Base-by-base conservation (phyloP, 768 basidiomycete species). In the Lentinula edodes region DNA sequence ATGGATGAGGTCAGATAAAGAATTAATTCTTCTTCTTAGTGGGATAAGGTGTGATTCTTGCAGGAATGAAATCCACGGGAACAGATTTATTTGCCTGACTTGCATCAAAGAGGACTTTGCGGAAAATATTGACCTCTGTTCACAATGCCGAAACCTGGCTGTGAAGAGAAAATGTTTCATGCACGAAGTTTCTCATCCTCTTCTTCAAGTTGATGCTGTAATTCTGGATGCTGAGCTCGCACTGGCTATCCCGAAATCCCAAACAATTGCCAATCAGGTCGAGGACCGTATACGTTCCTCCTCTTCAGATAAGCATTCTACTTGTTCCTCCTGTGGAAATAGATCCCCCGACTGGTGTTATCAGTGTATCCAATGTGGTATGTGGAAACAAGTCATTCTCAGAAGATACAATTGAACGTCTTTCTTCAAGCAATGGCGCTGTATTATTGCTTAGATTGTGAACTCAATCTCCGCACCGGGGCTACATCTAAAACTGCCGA, bases 121-220 rank as follows among this genome's bases (percentile, higher is more conserved):
- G 13, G 56, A 58, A 32, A 45, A 58, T 12, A 58, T 58, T n/a
- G 45, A 58, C 18, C 39, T 58, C 9, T 58, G 56, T 46, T 58
- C 56, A 15, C 41, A 58, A 18, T 58, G 56, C 34, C 23, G 34
- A 10, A 34, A 58, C 23, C 18, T 45, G 36, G n/a, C 20, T 45
- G 42, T 58, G 18, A 43, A 43, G 13, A 20, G 56, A 8, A 46
- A 58, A 43, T 18, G 36, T n/a, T 58, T 58, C 38, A 9, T 23
- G 15, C 56, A 58, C 35, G 42, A 58, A 32, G 6, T 10, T 4
- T 58, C 56, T 45, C 56, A 58, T 58, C 13, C 42, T 23, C 56
- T 45, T 16, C 41, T 58, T 23, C 20, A 46, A 46, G 41, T 58
- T 13, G 42, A 58, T 58, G 23, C 15, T 43, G 34, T 43, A n/a